phyloP scores from a whole-genome alignment of 1,284 basidiomycete genomes.

The Boletus hoseneyae region DNA sequence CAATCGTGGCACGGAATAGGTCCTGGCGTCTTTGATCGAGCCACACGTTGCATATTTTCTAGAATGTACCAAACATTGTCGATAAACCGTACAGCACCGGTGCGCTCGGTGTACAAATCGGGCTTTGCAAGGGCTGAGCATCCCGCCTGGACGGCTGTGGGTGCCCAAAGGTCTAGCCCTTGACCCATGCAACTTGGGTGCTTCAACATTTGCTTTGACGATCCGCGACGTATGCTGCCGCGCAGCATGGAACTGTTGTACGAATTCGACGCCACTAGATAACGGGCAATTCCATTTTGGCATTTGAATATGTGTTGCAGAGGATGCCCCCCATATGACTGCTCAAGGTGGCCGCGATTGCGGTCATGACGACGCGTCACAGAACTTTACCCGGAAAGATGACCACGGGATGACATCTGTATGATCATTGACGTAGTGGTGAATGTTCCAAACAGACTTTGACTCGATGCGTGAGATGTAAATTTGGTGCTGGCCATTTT shows the following conservation, averaged over 20 bases:
- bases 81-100: slow-evolving; percentile 23
- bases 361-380: slow-evolving; percentile 27
- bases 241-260: slow-evolving; percentile 29
- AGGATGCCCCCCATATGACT: slow-evolving; percentile 9
- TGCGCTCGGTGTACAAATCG: slow-evolving; percentile 21
- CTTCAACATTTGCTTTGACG: slow-evolving; percentile 10
- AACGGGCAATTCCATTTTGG: slow-evolving; percentile 20
- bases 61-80: slow-evolving; percentile 16
- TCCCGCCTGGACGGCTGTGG: slow-evolving; percentile 18
- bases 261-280: slow-evolving; percentile 32
- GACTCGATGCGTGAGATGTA: slow-evolving; percentile 26
- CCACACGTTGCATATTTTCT: slow-evolving; percentile 31
- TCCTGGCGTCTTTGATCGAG: slow-evolving; percentile 19
- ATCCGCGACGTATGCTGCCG: slow-evolving; percentile 11
- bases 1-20: slow-evolving; percentile 14
- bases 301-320: slow-evolving; percentile 22
- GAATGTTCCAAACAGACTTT: slow-evolving; percentile 25
- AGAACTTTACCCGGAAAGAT: slow-evolving; percentile 20
- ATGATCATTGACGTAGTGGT: slow-evolving; percentile 23
- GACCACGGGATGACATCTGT: slow-evolving; percentile 5
- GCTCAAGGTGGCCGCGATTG: slow-evolving; percentile 8
- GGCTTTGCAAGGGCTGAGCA: slow-evolving; percentile 12
- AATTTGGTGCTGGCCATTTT: slow-evolving; percentile 21
- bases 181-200: slow-evolving; percentile 28
- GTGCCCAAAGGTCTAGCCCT: slow-evolving; percentile 20